Evolutionary conservation across 768 basidiomycete species (phyloP), one percentile per base, ranked within the genome.

Genomic region (Lentinula sp.): DNA sequence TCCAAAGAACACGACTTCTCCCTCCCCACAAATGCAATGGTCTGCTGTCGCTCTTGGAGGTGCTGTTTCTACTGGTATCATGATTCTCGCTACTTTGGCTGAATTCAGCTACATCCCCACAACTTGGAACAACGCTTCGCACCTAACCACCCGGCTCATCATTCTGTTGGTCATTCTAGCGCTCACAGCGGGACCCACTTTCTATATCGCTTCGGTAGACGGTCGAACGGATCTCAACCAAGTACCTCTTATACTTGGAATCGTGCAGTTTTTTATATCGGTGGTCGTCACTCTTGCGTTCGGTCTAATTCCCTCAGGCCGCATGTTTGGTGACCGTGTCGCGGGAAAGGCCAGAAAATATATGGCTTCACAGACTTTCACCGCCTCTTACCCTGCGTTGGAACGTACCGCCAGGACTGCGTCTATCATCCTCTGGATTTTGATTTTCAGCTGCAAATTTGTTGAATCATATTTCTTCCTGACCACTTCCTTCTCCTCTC

Each of bases 311-410:
- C 97, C 97, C 0, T 96, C 95, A 0, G 97, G 96, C 5, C 85
- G 96, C 54, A 96, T 99, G 93, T 98, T 99, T 71, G 97, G 97
- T 43, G 97, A 99, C 71, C 88, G 96, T 62, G 97, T 99, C 6
- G 92, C 95, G 6, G 93, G 96, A 67, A 98, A 97, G 75, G 85
- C 90, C n/a, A 84, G 97, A 69, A 98, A 98, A 75, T 98, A 98
- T 72, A 88, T 99, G 81, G 97, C 97, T 42, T 95, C 93, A 18
- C 97, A 99, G 73, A 98, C 97, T 0, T 98, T 99, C 77, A 99
- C 97, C 1, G 97, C 97, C 0, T 95, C 95, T 4, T 99, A 99
- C 71, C 97, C 96, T 0, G 75, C 81, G 2, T 84, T 99, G 49
- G 74, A 83, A 28, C 78, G 85, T 62, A 75, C 75, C 49, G 86